Evolutionary conservation across 1,139 yeast species (phyloP).

Genomic region (Hansenula lynferdii): DNA sequence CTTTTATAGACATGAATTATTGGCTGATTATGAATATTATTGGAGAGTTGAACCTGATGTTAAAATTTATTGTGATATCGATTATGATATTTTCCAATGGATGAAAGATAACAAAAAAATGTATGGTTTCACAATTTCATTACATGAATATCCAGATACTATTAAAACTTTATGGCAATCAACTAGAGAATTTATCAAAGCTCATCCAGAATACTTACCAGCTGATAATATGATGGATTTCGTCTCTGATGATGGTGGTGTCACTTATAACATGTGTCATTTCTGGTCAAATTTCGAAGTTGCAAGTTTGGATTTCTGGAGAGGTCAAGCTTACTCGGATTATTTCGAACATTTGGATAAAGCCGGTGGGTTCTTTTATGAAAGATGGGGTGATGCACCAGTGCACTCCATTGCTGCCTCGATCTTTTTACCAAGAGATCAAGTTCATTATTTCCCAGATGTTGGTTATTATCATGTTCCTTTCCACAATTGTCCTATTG

Average conservation of each 20-base stretch:
- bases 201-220: constrained; percentile 57
- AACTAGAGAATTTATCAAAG: constrained; percentile 57
- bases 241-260: constrained; percentile 65
- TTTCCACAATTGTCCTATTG: constrained; percentile 73
- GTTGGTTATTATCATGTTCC: constrained; percentile 82
- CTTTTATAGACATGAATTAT: constrained; percentile 70
- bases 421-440: constrained; percentile 58
- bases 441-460: constrained; percentile 76
- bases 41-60: constrained; percentile 94
- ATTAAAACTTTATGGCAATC: constrained; percentile 77
- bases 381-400: constrained; percentile 95
- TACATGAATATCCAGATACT: constrained; percentile 75
- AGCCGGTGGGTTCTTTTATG: constrained; percentile 86
- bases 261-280: constrained; percentile 71
- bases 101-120: constrained; percentile 71
- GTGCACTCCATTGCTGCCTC: constrained; percentile 87
- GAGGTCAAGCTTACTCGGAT: constrained; percentile 60
- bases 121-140: constrained; percentile 75
- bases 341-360: constrained; percentile 71
- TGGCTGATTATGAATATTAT: constrained; percentile 74
- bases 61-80: constrained; percentile 70
- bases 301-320: constrained; percentile 70
- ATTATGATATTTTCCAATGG: constrained; percentile 76
- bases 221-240: constrained; percentile 65
- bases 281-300: constrained; percentile 89